Evolutionary conservation across 768 basidiomycete species (phyloP).

Genomic region (Suillus placidus): DNA sequence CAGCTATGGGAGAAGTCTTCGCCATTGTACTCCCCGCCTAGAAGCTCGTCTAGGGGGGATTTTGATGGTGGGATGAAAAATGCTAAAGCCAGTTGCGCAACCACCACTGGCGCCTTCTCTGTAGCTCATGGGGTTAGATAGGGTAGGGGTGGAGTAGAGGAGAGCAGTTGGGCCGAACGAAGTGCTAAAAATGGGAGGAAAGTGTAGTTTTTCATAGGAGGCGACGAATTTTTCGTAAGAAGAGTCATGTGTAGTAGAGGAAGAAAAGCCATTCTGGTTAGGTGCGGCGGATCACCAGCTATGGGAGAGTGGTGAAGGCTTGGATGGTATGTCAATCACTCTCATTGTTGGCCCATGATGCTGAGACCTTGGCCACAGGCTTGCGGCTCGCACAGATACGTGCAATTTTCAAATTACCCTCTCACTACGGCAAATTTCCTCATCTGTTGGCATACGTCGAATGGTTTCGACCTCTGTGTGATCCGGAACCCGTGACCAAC

Average conservation of each 20-base stretch:
- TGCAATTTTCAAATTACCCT: constrained; percentile 30
- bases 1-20: not conserved
- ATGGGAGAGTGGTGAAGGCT: not conserved
- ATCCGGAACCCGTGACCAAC: not conserved
- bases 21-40: constrained; percentile 33
- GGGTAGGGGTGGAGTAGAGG: constrained; percentile 67
- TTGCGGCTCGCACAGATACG: constrained; percentile 27
- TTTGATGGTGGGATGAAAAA: constrained; percentile 80
- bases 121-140: constrained; percentile 71
- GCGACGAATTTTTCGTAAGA: constrained; percentile 45
- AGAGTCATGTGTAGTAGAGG: constrained; percentile 20
- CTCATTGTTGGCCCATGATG: not conserved
- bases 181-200: constrained; percentile 72
- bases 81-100: constrained; percentile 56
- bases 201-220: constrained; percentile 25
- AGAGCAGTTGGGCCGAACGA: constrained; percentile 81
- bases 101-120: constrained; percentile 68
- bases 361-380: constrained; percentile 13
- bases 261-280: constrained; percentile 11
- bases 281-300: too few relatives aligned
- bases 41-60: constrained; percentile 83
- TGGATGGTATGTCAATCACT: not conserved
- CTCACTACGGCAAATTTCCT: constrained; percentile 8
- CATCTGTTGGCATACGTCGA: constrained; percentile 31
- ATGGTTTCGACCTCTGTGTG: constrained; percentile 25